These are phyloP conservation scores for Discostella pseudostelligera DNA, from an alignment of 108 stramenopile species.

Conservation along the genomic window DNA sequence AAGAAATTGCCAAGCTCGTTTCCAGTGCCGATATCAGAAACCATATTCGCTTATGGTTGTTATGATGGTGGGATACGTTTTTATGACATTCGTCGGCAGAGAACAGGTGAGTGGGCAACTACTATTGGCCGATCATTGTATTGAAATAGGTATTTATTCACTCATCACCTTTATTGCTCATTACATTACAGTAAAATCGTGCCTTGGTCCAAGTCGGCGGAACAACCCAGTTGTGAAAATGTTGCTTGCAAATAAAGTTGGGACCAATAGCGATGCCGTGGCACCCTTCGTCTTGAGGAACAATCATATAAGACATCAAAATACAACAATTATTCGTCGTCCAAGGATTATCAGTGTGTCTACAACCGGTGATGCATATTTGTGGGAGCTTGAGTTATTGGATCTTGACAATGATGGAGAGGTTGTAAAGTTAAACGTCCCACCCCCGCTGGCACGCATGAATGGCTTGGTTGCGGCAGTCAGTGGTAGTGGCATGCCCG, in stretches of 20 bases:
- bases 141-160: neutral
- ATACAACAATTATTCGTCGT: neutral
- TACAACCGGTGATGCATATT: constrained; percentile 31
- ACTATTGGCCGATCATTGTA: neutral
- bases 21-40: constrained; percentile 40
- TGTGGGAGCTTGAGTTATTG: constrained; percentile 46
- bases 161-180: neutral
- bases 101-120: constrained; percentile 24
- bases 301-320: neutral
- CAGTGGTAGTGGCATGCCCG: constrained; percentile 25
- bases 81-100: constrained; percentile 22
- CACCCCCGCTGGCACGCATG: constrained; percentile 36
- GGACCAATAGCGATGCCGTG: neutral
- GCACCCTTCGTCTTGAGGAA: no score
- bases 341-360: constrained; percentile 31
- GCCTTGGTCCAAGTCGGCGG: constrained; percentile 41
- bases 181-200: constrained; percentile 17
- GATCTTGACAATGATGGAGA: constrained; percentile 29
- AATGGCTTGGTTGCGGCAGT: constrained; percentile 41
- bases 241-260: constrained; percentile 32
- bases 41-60: constrained; percentile 36
- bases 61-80: constrained; percentile 46
- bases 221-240: constrained; percentile 36
- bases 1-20: constrained; percentile 32
- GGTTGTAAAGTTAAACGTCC: constrained; percentile 28